Conservation (phyloP, 148 eudicot species). For the Vaccinium macrocarpon region DNA sequence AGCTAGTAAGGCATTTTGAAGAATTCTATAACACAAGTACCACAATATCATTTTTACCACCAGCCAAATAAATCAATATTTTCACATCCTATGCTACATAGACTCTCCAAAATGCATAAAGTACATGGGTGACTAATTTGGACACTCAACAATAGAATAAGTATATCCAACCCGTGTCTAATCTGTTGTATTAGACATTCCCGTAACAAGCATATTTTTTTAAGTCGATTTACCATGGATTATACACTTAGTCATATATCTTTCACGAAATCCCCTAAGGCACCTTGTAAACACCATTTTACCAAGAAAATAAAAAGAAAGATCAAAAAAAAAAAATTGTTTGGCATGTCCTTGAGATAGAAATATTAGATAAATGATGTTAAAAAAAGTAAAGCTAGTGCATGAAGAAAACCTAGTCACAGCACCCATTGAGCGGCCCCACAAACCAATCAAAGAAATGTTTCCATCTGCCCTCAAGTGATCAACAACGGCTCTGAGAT, state of each 20-base stretch:
- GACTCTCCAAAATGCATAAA: neutral
- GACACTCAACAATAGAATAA: neutral
- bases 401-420: constrained; percentile 66
- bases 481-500: constrained; percentile 84
- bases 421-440: constrained; percentile 99
- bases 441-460: constrained; percentile 84
- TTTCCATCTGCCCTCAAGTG: constrained; percentile 81
- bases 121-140: neutral
- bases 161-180: neutral
- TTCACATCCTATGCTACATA: neutral
- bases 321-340: neutral
- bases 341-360: neutral
- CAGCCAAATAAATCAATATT: neutral
- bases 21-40: neutral
- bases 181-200: neutral
- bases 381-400: constrained; percentile 13
- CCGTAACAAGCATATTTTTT: neutral
- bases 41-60: neutral
- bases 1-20: neutral
- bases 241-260: neutral
- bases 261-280: neutral
- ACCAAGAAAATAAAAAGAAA: neutral
- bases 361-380: neutral
- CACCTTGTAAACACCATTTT: neutral
- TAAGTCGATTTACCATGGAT: neutral